Conservation (phyloP, 345 rosid species). For the Boechera divaricarpa region DNA sequence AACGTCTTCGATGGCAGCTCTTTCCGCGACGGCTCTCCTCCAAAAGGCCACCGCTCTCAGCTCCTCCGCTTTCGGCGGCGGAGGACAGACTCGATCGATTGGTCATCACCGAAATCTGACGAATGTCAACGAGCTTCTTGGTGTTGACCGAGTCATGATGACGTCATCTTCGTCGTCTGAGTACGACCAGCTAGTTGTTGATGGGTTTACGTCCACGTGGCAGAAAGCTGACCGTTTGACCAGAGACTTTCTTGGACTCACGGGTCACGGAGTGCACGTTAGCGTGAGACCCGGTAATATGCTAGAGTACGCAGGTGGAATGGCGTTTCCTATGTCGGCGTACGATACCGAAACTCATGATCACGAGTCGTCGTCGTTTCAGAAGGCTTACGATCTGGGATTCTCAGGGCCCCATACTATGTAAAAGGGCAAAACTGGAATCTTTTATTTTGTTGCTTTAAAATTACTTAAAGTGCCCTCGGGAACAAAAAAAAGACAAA, state of each 20-base stretch:
- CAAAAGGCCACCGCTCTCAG: constrained; percentile 79
- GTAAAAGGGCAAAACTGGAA: constrained; percentile 37
- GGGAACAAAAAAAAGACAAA: constrained; percentile 19
- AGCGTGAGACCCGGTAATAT: constrained; percentile 52
- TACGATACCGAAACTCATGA: constrained; percentile 50
- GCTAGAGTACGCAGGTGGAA: constrained; percentile 57
- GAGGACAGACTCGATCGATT: constrained; percentile 41
- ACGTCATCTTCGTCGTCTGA: constrained; percentile 44
- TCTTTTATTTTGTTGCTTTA: constrained; percentile 27
- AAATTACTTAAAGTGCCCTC: constrained; percentile 22
- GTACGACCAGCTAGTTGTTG: constrained; percentile 41
- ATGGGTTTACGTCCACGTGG: constrained; percentile 59
- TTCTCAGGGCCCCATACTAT: constrained; percentile 48
- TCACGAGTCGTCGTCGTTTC: constrained; percentile 46
- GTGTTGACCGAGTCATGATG: constrained; percentile 35
- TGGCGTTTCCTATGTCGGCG: constrained; percentile 54
- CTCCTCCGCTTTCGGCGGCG: constrained; percentile 37
- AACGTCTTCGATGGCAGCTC: constrained; percentile 40
- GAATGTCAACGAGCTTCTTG: constrained; percentile 40
- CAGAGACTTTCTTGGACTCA: constrained; percentile 80
- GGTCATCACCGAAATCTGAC: constrained; percentile 47
- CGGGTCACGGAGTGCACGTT: constrained; percentile 52
- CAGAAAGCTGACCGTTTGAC: constrained; percentile 69
- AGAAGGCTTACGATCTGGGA: constrained; percentile 60
- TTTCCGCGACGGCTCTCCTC: constrained; percentile 94